A percentile compares a stretch with the other conserved stretches of the same genome.
Conservation (phyloP, 1,284 basidiomycete species). For the Ceratobasidium sp. region DNA sequence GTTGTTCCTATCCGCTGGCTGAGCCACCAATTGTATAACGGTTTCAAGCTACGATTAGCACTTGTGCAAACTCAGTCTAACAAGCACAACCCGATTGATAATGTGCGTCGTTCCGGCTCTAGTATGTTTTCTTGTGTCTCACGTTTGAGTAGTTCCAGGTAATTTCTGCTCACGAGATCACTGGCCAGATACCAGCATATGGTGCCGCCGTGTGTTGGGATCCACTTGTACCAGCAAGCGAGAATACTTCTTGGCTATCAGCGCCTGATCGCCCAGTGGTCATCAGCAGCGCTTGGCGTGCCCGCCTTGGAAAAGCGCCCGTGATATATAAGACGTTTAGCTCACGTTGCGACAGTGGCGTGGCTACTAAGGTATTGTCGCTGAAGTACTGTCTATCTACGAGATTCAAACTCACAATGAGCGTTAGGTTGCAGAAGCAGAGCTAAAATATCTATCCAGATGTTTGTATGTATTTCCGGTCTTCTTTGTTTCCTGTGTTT, state of each 20-base stretch:
- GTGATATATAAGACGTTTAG: not conserved
- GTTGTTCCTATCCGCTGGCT: no score
- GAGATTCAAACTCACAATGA: not conserved
- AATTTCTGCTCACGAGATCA: no score
- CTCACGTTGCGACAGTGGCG: not conserved
- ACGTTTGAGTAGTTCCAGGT: no score
- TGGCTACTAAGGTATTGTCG: not conserved
- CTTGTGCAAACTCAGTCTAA: not conserved
- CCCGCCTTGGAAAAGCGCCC: not conserved
- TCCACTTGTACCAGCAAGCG: no score
- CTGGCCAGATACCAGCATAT: no score
- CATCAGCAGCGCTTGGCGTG: not conserved
- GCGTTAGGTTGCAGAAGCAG: not conserved
- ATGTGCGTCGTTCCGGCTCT: no score
- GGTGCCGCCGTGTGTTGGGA: no score
- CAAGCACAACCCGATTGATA: no score
- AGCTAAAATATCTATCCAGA: not conserved
- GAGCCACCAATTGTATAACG: not conserved
- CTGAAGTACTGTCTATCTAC: not conserved
- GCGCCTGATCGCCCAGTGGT: not conserved
- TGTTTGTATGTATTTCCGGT: not conserved
- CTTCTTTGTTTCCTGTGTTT: not conserved
- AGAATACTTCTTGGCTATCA: not conserved
- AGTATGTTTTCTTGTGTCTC: no score
- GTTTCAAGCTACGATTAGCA: not conserved